Percentiles rank a stretch among this genome's conserved stretches.
Evolutionary conservation across 129 eudicot species (phyloP).

Genomic region (Centaurea solstitialis): DNA sequence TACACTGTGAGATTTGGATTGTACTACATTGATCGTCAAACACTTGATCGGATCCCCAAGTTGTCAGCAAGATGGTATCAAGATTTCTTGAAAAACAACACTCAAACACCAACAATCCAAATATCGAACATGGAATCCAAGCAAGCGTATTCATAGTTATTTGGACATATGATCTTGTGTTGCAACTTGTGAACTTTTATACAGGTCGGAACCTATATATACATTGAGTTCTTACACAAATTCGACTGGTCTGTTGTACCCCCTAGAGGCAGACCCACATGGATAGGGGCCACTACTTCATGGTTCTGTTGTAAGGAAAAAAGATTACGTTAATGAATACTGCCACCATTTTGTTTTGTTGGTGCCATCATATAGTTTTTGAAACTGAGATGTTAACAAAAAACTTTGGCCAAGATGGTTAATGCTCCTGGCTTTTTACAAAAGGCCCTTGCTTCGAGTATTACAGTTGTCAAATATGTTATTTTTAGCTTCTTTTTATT

Average conservation of each 20-base stretch:
- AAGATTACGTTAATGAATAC: too few relatives aligned
- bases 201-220: neutral
- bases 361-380: too few relatives aligned
- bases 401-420: too few relatives aligned
- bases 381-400: too few relatives aligned
- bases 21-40: constrained; percentile 60
- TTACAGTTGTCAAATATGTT: too few relatives aligned
- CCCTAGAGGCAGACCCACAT: too few relatives aligned
- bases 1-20: constrained; percentile 52
- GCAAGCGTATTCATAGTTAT: neutral
- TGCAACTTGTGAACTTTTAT: neutral
- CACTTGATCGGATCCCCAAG: constrained; percentile 67
- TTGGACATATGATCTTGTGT: neutral
- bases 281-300: too few relatives aligned
- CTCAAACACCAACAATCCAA: constrained; percentile 3
- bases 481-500: too few relatives aligned
- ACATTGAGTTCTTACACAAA: neutral
- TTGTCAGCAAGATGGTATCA: constrained; percentile 75
- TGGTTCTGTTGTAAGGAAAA: too few relatives aligned
- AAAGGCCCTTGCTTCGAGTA: too few relatives aligned
- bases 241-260: neutral
- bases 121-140: neutral
- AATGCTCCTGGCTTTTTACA: too few relatives aligned
- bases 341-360: too few relatives aligned
- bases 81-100: constrained; percentile 51